A percentile compares a stretch with the other conserved stretches of the same genome.
phyloP scores from a whole-genome alignment of 805 yeast species.

The Candida mattraensis region DNA sequence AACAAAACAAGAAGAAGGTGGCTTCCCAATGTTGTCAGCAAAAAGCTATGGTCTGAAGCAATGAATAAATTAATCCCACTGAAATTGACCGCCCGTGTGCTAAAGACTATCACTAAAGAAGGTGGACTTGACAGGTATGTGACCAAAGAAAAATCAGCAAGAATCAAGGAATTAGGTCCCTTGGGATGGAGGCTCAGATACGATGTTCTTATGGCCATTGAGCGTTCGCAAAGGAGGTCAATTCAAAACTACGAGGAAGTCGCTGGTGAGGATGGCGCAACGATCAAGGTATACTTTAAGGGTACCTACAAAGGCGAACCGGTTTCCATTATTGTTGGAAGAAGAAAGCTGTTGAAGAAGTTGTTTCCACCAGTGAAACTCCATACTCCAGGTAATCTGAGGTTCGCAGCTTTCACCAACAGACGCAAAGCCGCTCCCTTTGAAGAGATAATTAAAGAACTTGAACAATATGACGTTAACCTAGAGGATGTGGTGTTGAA shows the following conservation, averaged over 20 bases:
- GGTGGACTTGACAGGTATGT: slow-evolving; percentile 94
- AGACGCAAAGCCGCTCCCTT: slow-evolving; percentile 44
- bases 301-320: slow-evolving; percentile 44
- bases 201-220: slow-evolving; percentile 53
- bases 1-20: slow-evolving; percentile 74
- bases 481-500: slow-evolving; percentile 23
- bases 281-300: slow-evolving; percentile 48
- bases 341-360: slow-evolving; percentile 56
- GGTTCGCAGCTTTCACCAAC: slow-evolving; percentile 48
- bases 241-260: slow-evolving; percentile 34
- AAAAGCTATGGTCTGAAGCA: slow-evolving; percentile 82
- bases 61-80: slow-evolving; percentile 56
- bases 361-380: slow-evolving; percentile 52
- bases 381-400: slow-evolving; percentile 41
- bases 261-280: slow-evolving; percentile 31
- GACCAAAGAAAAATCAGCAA: slow-evolving; percentile 81
- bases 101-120: slow-evolving; percentile 84
- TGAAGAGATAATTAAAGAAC: slow-evolving; percentile 48
- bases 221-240: slow-evolving; percentile 41
- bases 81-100: slow-evolving; percentile 73
- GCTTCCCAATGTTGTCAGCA: slow-evolving; percentile 76
- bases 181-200: slow-evolving; percentile 90
- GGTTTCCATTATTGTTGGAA: slow-evolving; percentile 57
- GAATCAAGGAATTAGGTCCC: slow-evolving; percentile 90
- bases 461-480: slow-evolving; percentile 46